Evolutionary conservation across 129 eudicot species (phyloP).

Genomic region (Lactuca saligna): DNA sequence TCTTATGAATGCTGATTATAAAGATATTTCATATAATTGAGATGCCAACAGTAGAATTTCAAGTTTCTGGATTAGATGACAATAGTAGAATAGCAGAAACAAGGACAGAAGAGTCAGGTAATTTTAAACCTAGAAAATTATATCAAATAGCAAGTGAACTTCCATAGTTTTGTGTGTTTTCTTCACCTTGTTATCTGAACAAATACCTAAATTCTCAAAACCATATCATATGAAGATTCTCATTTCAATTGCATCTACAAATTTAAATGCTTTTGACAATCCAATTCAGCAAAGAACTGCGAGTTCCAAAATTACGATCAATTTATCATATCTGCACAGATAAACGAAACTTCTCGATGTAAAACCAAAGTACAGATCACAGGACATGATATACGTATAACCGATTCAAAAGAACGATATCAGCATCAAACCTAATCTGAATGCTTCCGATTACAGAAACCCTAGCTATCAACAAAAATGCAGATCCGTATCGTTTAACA

Average conservation of each 20-base stretch:
- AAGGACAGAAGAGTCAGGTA: too few relatives aligned
- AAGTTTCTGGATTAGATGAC: not conserved
- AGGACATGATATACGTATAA: too few relatives aligned
- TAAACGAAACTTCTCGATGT: not conserved
- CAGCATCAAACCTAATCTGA: conserved; percentile 5
- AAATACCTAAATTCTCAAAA: too few relatives aligned
- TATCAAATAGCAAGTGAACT: too few relatives aligned
- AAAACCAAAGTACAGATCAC: not conserved
- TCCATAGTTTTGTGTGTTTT: too few relatives aligned
- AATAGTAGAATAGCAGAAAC: not conserved
- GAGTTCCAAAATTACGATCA: not conserved
- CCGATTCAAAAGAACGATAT: not conserved
- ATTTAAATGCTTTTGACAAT: too few relatives aligned
- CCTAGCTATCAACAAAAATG: not conserved
- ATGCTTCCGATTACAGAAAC: not conserved
- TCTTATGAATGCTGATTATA: not conserved
- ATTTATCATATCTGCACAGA: not conserved
- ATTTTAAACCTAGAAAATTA: too few relatives aligned
- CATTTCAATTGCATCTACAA: too few relatives aligned
- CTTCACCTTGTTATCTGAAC: too few relatives aligned
- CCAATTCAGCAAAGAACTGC: too few relatives aligned
- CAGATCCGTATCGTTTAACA: conserved; percentile 22
- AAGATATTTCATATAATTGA: not conserved
- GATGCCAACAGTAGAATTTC: not conserved
- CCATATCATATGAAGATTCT: too few relatives aligned